phyloP scores from a whole-genome alignment of 306 rosid genomes.

The Aeschynomene evenia region DNA sequence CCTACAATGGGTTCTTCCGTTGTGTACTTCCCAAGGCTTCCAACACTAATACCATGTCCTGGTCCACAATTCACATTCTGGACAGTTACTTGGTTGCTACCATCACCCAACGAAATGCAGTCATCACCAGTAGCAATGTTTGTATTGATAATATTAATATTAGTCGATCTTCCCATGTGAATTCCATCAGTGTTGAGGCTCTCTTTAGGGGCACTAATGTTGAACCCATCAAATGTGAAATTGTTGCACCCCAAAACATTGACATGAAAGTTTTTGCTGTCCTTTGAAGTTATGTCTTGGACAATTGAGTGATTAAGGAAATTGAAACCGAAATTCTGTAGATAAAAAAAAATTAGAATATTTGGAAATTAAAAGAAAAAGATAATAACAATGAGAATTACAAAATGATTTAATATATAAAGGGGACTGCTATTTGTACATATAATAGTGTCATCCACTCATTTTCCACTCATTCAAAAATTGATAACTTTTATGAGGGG shows the following conservation, averaged over 20 bases:
- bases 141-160: not conserved
- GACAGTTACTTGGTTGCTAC: not conserved
- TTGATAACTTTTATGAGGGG: too few species aligned
- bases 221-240: slow-evolving; percentile 27
- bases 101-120: slow-evolving; percentile 22
- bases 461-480: too few species aligned
- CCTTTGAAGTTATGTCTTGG: slow-evolving; percentile 6
- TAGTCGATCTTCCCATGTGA: slow-evolving; percentile 20
- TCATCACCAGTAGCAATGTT: slow-evolving; percentile 19
- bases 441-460: too few species aligned
- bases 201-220: not conserved
- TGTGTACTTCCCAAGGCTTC: slow-evolving; percentile 8
- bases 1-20: not conserved
- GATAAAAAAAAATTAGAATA: too few species aligned
- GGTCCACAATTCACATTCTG: slow-evolving; percentile 18
- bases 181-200: slow-evolving; percentile 28
- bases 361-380: too few species aligned
- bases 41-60: slow-evolving; percentile 21
- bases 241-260: slow-evolving; percentile 10
- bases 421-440: too few species aligned
- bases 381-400: too few species aligned
- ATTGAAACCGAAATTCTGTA: slow-evolving; percentile 17
- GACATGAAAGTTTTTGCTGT: slow-evolving; percentile 24
- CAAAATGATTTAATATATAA: too few species aligned
- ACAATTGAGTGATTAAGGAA: not conserved